Conservation (phyloP, 106 monocot genomes). For the Allium fistulosum region DNA sequence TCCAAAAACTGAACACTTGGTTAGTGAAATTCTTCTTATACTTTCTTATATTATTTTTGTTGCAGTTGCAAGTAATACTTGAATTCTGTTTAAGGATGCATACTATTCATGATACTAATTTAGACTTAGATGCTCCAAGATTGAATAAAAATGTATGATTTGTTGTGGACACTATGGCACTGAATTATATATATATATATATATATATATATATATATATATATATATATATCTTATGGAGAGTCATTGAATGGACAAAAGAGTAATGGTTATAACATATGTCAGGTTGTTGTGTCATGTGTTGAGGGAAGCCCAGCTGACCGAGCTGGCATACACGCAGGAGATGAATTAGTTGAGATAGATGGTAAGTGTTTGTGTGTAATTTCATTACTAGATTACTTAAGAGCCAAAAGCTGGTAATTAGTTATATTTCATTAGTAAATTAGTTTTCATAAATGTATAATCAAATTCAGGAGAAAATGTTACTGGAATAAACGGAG, state of each 20-base stretch:
- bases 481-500: conserved; percentile 64
- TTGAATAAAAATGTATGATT: no score
- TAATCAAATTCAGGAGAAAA: conserved; percentile 38
- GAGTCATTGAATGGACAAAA: not conserved
- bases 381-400: not conserved
- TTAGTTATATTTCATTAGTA: no score
- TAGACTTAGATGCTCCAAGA: no score
- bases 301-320: conserved; percentile 90
- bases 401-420: no score
- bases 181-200: not conserved
- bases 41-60: not conserved
- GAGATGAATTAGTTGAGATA: conserved; percentile 89
- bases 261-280: not conserved
- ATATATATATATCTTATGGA: no score
- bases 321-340: conserved; percentile 84
- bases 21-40: conserved; percentile 25
- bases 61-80: not conserved
- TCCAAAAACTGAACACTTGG: conserved; percentile 68
- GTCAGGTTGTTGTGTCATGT: conserved; percentile 86
- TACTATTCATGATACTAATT: no score
- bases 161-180: not conserved
- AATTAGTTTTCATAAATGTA: no score
- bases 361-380: conserved; percentile 45
- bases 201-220: not conserved
- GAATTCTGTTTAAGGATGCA: no score